Conservation (phyloP, 805 yeast species). For the Monosporozyma aquatica region DNA sequence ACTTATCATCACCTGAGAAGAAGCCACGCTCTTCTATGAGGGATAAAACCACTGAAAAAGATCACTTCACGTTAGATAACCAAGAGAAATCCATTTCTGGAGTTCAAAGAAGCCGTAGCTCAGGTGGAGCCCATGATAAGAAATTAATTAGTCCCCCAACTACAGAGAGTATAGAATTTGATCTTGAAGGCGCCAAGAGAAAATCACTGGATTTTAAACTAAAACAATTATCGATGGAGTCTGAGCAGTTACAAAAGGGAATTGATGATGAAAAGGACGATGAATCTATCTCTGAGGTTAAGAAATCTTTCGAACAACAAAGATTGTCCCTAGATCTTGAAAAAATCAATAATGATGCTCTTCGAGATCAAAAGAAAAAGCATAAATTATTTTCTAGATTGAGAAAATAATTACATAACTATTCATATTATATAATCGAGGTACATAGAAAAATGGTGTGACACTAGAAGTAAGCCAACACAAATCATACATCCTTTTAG, state of each 20-base stretch:
- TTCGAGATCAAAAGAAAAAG: constrained; percentile 18
- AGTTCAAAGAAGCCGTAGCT: constrained; percentile 3
- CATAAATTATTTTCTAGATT: constrained; percentile 25
- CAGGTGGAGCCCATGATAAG: not conserved
- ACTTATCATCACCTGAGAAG: constrained; percentile 1
- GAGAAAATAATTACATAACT: constrained; percentile 21
- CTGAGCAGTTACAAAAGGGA: not conserved
- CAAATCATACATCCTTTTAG: too few relatives aligned
- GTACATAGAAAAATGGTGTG: too few relatives aligned
- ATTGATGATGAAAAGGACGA: not conserved
- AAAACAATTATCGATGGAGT: constrained; percentile 10
- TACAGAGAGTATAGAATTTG: constrained; percentile 24
- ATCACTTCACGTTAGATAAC: not conserved
- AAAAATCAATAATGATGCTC: constrained; percentile 19
- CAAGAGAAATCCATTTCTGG: not conserved
- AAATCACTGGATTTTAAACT: constrained; percentile 22
- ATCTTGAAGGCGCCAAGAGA: constrained; percentile 15
- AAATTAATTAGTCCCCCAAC: constrained; percentile 13
- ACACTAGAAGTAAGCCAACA: too few relatives aligned
- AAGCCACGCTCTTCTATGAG: too few relatives aligned
- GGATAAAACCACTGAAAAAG: too few relatives aligned
- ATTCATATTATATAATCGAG: too few relatives aligned
- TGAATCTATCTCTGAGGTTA: constrained; percentile 4
- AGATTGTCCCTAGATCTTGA: constrained; percentile 28
- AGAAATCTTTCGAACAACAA: constrained; percentile 18